These are phyloP conservation scores for Exophiala calicioides DNA, from an alignment of 2,329 filamentous ascomycete genomes.

Conservation along the genomic window DNA sequence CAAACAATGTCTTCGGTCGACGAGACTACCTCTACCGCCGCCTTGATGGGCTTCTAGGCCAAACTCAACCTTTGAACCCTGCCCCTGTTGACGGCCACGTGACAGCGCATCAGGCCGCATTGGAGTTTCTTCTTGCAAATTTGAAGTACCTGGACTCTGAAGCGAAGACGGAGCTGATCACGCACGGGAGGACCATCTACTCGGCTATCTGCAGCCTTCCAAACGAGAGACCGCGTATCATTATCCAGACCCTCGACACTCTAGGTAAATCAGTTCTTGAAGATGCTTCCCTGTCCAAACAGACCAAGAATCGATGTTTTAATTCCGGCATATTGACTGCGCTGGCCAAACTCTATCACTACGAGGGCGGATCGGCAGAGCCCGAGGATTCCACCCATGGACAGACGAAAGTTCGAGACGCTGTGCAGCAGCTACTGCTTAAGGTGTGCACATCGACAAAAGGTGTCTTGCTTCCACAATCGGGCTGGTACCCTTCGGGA, in stretches of 20 bases:
- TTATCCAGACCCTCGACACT: slow-evolving; percentile 71
- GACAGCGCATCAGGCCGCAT: slow-evolving; percentile 76
- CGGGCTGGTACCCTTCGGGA: slow-evolving; percentile 80
- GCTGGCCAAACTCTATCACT: slow-evolving; percentile 69
- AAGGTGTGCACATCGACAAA: slow-evolving; percentile 70
- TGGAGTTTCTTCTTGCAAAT: slow-evolving; percentile 77
- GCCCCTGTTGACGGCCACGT: slow-evolving; percentile 59
- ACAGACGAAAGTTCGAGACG: slow-evolving; percentile 61
- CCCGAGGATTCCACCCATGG: slow-evolving; percentile 39
- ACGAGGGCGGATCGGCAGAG: slow-evolving; percentile 50
- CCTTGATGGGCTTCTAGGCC: slow-evolving; percentile 75
- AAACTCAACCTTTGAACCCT: slow-evolving; percentile 62
- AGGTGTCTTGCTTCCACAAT: slow-evolving; percentile 73
- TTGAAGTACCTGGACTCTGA: slow-evolving; percentile 75
- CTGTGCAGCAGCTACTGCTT: slow-evolving; percentile 73
- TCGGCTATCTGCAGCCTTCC: slow-evolving; percentile 74
- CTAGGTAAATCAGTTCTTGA: slow-evolving; percentile 71
- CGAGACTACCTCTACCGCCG: slow-evolving; percentile 78
- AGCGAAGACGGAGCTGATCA: slow-evolving; percentile 79
- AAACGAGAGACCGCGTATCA: slow-evolving; percentile 73
- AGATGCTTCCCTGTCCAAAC: slow-evolving; percentile 71
- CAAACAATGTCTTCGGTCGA: slow-evolving; percentile 73
- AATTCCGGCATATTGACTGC: slow-evolving; percentile 72
- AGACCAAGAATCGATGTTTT: slow-evolving; percentile 73
- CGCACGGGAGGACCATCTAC: slow-evolving; percentile 68